Evolutionary conservation across 768 basidiomycete species (phyloP).

Genomic region (Mycena rosella): DNA sequence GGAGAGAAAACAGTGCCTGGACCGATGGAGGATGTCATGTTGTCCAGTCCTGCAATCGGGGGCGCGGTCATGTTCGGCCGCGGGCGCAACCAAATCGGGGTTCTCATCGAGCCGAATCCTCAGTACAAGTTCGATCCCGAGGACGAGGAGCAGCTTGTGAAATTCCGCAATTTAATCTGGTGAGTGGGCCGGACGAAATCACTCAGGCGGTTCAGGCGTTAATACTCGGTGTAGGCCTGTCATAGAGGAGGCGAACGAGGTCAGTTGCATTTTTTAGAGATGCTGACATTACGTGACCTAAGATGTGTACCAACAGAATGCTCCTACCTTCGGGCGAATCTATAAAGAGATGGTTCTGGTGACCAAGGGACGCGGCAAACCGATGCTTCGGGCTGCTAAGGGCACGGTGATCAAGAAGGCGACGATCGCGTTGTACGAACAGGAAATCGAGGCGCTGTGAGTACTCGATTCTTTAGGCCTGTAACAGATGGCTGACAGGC

Average conservation of each 20-base stretch:
- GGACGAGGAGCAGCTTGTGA: conserved; percentile 7
- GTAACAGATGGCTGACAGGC: background rate
- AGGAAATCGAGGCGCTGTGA: conserved; percentile 45
- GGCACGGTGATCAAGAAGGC: conserved; percentile 53
- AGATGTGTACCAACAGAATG: no score
- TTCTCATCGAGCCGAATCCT: conserved; percentile 17
- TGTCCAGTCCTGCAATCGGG: conserved; percentile 14
- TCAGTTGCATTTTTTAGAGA: no score
- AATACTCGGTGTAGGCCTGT: background rate
- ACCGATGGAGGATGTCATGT: conserved; percentile 20
- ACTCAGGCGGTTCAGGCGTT: background rate
- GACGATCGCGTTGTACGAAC: conserved; percentile 24
- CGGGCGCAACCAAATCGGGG: conserved; percentile 28
- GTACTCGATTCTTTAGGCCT: background rate
- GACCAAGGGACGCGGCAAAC: conserved; percentile 52
- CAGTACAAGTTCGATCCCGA: background rate
- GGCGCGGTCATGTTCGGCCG: no score
- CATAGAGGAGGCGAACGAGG: background rate
- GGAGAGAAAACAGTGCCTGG: conserved; percentile 19
- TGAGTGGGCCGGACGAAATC: background rate
- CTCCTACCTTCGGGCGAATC: conserved; percentile 56
- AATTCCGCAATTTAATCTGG: conserved; percentile 16
- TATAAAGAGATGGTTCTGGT: conserved; percentile 67
- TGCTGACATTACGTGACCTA: no score
- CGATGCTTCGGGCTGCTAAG: conserved; percentile 53